Evolutionary conservation across 306 rosid genomes (phyloP).

Genomic region (cucumber (Cucumis sativus)): Cucumber_9930_V3 NC_026659.2:5289501-5290000

Average conservation of each 20-base stretch:
- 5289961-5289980: not conserved
- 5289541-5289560: constrained; percentile 71
- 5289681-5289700: constrained; percentile 53
- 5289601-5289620: constrained; percentile 54
- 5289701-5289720: constrained; percentile 46
- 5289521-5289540: constrained; percentile 70
- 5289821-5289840: not conserved
- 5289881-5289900: not conserved
- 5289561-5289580: constrained; percentile 59
- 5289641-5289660: constrained; percentile 75
- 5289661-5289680: constrained; percentile 70
- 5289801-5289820: not conserved
- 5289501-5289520: constrained; percentile 41
- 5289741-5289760: constrained; percentile 10
- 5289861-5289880: not conserved
- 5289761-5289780: not conserved
- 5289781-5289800: not conserved
- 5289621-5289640: constrained; percentile 59
- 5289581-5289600: constrained; percentile 52
- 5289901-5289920: not conserved
- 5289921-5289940: not conserved
- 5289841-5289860: not conserved
- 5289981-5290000: too few species aligned
- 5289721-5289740: constrained; percentile 50
- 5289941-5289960: too few species aligned